phyloP scores from a whole-genome alignment of 306 rosid genomes.

The Dryas alaskensis region DNA sequence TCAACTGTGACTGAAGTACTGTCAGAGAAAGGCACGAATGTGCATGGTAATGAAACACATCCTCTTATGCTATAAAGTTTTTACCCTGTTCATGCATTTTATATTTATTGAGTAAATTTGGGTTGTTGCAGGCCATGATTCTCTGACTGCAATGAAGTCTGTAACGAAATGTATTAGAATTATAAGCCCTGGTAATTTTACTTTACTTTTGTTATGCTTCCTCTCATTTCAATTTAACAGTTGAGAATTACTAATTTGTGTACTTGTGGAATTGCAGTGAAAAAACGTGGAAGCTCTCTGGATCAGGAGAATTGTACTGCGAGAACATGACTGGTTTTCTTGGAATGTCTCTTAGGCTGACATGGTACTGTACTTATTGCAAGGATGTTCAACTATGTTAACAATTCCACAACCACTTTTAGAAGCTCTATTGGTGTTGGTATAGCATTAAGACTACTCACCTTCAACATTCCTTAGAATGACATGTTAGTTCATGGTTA shows the following conservation, averaged over 20 bases:
- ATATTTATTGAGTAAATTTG: constrained; percentile 10
- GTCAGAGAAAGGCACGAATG: constrained; percentile 44
- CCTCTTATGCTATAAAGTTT: constrained; percentile 2
- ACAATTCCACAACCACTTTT: background rate
- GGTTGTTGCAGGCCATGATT: constrained; percentile 47
- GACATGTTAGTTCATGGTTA: background rate
- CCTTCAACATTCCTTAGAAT: background rate
- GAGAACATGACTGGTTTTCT: constrained; percentile 23
- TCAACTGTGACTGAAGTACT: constrained; percentile 53
- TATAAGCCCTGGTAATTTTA: constrained; percentile 65
- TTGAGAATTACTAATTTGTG: constrained; percentile 5
- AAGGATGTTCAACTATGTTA: constrained; percentile 9
- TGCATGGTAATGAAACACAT: constrained; percentile 38
- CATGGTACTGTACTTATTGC: constrained; percentile 16
- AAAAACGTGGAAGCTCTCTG: constrained; percentile 27
- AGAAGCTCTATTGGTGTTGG: background rate
- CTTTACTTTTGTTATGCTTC: background rate
- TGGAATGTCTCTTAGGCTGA: constrained; percentile 28
- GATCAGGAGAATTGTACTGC: constrained; percentile 33
- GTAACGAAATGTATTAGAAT: constrained; percentile 55
- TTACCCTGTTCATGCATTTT: background rate
- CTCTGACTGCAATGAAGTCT: constrained; percentile 49
- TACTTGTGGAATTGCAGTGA: constrained; percentile 39
- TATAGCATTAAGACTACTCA: constrained; percentile 1
- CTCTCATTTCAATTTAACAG: background rate